Evolutionary conservation across 2,329 filamentous ascomycete species (phyloP).

Genomic region (Trichoderma sp.): DNA sequence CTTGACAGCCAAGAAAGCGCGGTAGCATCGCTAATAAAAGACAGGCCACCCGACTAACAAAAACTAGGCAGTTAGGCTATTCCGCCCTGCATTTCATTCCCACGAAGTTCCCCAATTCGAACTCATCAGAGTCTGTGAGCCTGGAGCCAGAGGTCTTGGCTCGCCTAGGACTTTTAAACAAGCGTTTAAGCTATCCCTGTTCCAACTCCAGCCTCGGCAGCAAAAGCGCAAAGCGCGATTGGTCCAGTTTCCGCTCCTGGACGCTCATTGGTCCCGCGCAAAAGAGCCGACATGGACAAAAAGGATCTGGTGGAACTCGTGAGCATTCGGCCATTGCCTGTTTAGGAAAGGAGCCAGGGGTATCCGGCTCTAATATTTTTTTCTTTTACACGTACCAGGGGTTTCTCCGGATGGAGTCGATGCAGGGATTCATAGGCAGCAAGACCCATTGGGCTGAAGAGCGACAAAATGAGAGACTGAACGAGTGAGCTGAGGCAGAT

Average conservation of each 20-base stretch:
- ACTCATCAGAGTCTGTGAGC: too few species aligned
- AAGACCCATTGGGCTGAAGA: slow-evolving; percentile 4
- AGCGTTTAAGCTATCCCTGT: too few species aligned
- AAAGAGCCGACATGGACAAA: background rate
- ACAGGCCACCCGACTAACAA: too few species aligned
- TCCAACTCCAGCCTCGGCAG: background rate
- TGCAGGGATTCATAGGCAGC: slow-evolving; percentile 16
- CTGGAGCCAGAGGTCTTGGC: too few species aligned
- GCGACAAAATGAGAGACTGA: background rate
- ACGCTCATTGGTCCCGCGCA: background rate
- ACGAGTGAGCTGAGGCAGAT: background rate
- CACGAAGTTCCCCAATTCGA: too few species aligned
- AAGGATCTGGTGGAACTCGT: background rate
- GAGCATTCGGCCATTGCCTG: slow-evolving; percentile 7
- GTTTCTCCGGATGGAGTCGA: background rate
- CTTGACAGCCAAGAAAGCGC: too few species aligned
- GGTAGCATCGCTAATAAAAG: too few species aligned
- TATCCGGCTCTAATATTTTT: slow-evolving; percentile 2
- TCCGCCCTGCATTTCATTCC: too few species aligned
- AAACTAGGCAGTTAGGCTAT: too few species aligned
- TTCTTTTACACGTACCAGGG: too few species aligned
- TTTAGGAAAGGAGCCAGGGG: slow-evolving; percentile 22
- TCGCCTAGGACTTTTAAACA: too few species aligned
- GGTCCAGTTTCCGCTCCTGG: background rate
- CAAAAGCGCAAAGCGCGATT: background rate